Conservation (phyloP, 768 basidiomycete genomes). For the Russula sp. region DNA sequence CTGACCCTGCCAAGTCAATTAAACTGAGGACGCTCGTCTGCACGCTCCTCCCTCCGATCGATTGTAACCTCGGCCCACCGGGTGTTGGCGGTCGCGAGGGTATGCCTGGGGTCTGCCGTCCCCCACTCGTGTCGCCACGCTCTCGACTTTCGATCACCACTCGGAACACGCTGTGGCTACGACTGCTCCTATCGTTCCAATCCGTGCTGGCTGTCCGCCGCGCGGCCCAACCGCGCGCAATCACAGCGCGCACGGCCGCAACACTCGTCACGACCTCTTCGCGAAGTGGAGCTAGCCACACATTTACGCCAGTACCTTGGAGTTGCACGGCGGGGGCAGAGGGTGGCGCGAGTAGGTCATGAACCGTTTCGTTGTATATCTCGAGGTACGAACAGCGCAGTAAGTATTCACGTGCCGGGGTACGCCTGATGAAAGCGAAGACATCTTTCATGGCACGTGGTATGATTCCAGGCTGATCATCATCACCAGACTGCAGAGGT, state of each 20-base stretch:
- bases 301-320: conserved; percentile 57
- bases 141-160: conserved; percentile 87
- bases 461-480: conserved; percentile 88
- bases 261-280: conserved; percentile 94
- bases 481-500: conserved; percentile 50
- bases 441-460: conserved; percentile 90
- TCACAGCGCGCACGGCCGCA: conserved; percentile 75
- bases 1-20: conserved; percentile 95
- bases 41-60: conserved; percentile 71
- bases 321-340: conserved; percentile 55
- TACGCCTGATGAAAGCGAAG: conserved; percentile 73
- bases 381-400: conserved; percentile 94
- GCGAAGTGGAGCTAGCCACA: conserved; percentile 63
- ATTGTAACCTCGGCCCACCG: conserved; percentile 61
- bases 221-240: conserved; percentile 80
- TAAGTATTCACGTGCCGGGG: conserved; percentile 81
- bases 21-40: conserved; percentile 75
- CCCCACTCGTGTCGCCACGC: conserved; percentile 46
- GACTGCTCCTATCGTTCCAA: conserved; percentile 94
- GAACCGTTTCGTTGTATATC: conserved; percentile 90
- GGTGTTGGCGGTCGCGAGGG: conserved; percentile 39
- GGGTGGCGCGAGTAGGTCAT: conserved; percentile 78
- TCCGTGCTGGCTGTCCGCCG: conserved; percentile 93
- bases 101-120: conserved; percentile 46
- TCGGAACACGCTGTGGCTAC: conserved; percentile 91